A percentile compares a stretch with the other conserved stretches of the same genome.
Conservation (phyloP, 768 basidiomycete species). For the Boletellus ananas region DNA sequence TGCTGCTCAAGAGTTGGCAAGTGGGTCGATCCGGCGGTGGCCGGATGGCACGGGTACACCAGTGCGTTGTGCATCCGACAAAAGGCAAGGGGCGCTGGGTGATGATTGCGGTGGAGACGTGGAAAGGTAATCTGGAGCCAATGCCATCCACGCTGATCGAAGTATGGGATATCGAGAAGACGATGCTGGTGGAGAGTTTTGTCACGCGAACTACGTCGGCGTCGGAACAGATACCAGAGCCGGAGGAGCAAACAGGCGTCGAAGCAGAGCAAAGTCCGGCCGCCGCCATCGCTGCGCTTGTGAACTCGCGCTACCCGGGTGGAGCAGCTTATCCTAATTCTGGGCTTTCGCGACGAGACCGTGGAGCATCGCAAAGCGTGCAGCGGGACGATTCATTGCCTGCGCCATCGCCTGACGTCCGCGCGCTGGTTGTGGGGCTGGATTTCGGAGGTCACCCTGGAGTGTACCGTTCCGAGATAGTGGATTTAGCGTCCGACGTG, state of each 20-base stretch:
- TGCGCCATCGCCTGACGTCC: conserved; percentile 61
- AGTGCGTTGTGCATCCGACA: conserved; percentile 78
- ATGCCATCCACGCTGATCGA: conserved; percentile 58
- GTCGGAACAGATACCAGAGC: conserved; percentile 50
- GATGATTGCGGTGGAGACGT: conserved; percentile 72
- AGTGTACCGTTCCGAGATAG: conserved; percentile 49
- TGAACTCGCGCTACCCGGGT: conserved; percentile 59
- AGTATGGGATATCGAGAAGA: conserved; percentile 91
- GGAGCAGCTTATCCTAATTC: conserved; percentile 23
- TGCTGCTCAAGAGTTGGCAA: conserved; percentile 85
- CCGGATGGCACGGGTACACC: conserved; percentile 57
- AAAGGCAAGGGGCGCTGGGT: conserved; percentile 89
- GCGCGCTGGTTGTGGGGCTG: conserved; percentile 63
- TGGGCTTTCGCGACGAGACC: conserved; percentile 24
- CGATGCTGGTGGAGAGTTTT: conserved; percentile 75
- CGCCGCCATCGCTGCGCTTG: conserved; percentile 73
- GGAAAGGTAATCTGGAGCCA: conserved; percentile 36
- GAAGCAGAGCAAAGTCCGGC: conserved; percentile 65
- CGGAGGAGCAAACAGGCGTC: conserved; percentile 46
- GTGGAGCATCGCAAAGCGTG: conserved; percentile 33
- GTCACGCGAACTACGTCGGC: conserved; percentile 47
- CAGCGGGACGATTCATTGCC: conserved; percentile 34
- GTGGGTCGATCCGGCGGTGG: conserved; percentile 55
- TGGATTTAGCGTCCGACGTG: conserved; percentile 39
- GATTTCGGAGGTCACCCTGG: conserved; percentile 74